Conservation (phyloP, 2,329 filamentous ascomycete genomes). For the Colletotrichum camelliae region DNA sequence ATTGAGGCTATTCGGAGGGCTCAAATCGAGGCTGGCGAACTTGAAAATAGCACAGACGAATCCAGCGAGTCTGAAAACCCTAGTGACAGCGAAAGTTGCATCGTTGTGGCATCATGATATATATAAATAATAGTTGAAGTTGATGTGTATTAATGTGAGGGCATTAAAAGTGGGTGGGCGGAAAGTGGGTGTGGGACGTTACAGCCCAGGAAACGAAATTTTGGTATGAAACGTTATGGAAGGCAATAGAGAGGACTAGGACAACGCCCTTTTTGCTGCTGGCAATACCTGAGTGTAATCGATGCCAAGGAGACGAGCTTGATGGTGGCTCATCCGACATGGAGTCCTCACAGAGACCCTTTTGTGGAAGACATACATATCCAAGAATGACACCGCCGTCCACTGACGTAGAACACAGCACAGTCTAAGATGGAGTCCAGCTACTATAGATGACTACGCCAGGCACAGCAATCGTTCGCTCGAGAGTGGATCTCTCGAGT, state of each 20-base stretch:
- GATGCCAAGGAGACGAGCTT: neutral
- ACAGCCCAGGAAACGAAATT: neutral
- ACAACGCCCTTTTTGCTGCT: neutral
- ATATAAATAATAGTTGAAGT: too few relatives aligned
- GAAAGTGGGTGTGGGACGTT: too few relatives aligned
- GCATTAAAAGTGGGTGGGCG: too few relatives aligned
- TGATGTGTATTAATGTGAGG: too few relatives aligned
- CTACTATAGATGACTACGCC: neutral
- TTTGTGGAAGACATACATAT: neutral
- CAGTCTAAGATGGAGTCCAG: neutral
- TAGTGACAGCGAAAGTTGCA: too few relatives aligned
- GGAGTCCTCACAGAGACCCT: neutral
- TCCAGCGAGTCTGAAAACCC: too few relatives aligned
- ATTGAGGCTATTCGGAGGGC: too few relatives aligned
- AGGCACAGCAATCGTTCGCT: neutral
- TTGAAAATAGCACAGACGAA: too few relatives aligned
- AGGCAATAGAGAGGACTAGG: neutral
- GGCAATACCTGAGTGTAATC: neutral
- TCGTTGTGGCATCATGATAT: too few relatives aligned
- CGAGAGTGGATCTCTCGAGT: neutral
- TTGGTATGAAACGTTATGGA: neutral
- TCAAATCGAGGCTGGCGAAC: too few relatives aligned
- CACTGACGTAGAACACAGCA: neutral
- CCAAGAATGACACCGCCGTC: neutral
- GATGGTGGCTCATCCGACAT: neutral